Evolutionary conservation across 768 basidiomycete genomes (phyloP).

Genomic region (Hebeloma cylindrosporum): DNA sequence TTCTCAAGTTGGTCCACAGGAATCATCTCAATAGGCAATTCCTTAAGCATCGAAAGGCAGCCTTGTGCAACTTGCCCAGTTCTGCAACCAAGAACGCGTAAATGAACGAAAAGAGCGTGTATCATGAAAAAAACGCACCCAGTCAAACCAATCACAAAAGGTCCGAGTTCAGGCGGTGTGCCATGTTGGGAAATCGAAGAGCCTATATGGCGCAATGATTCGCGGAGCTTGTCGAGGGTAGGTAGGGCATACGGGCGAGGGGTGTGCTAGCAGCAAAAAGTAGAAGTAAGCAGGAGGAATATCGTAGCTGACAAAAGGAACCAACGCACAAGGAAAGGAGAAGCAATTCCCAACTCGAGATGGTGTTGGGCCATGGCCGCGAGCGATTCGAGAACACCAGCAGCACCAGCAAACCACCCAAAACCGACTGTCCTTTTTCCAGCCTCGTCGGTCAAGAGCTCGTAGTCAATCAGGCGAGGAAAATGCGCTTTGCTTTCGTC

Average conservation of each 20-base stretch:
- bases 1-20: conserved; percentile 53
- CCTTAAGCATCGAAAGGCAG: conserved; percentile 65
- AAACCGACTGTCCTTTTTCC: conserved; percentile 86
- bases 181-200: conserved; percentile 53
- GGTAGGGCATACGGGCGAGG: conserved; percentile 78
- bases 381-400: conserved; percentile 82
- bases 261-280: conserved; percentile 50
- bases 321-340: conserved; percentile 76
- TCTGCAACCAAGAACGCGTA: conserved; percentile 35
- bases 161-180: conserved; percentile 64
- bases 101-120: not conserved
- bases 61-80: conserved; percentile 84
- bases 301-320: not conserved
- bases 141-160: conserved; percentile 79
- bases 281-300: not conserved
- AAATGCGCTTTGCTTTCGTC: conserved; percentile 5
- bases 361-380: conserved; percentile 76
- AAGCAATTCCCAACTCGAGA: conserved; percentile 74
- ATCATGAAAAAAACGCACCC: conserved; percentile 51
- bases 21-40: conserved; percentile 67
- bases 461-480: conserved; percentile 79
- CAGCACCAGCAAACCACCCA: conserved; percentile 91
- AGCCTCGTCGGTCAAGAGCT: conserved; percentile 60
- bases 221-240: conserved; percentile 51
- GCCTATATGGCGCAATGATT: conserved; percentile 57